Conservation (phyloP, 805 yeast genomes). For the Candida piceae region DNA sequence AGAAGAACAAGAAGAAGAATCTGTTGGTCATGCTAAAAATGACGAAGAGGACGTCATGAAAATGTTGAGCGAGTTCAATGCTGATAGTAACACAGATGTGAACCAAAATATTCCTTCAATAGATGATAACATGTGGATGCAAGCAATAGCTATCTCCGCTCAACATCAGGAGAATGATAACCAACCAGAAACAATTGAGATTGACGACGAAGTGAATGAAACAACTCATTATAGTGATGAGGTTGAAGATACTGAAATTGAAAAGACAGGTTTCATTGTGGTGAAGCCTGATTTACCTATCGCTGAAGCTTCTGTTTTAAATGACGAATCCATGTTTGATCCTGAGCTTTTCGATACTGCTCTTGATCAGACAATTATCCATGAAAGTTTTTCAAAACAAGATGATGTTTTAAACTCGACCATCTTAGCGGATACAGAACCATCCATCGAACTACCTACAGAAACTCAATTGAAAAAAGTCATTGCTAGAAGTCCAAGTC, state of each 20-base stretch:
- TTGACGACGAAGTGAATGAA: neutral
- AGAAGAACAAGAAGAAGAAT: neutral
- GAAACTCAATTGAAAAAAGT: too few species aligned
- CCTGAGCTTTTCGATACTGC: constrained; percentile 8
- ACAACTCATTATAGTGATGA: constrained; percentile 3
- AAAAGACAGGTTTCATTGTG: constrained; percentile 5
- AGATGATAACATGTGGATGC: neutral
- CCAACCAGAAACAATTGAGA: neutral
- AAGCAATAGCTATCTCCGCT: neutral
- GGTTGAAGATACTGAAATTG: constrained; percentile 6
- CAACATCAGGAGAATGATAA: neutral
- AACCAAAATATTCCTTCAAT: neutral
- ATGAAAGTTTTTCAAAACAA: neutral
- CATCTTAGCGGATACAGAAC: too few species aligned
- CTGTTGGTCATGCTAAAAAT: neutral
- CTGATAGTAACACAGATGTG: neutral
- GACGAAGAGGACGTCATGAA: too few species aligned
- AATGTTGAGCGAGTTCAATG: too few species aligned
- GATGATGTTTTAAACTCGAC: too few species aligned
- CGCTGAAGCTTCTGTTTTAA: constrained; percentile 1
- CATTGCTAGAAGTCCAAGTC: neutral
- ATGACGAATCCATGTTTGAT: constrained; percentile 4
- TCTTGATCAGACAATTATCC: constrained; percentile 1
- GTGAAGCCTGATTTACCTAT: constrained; percentile 1
- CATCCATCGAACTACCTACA: too few species aligned